These are phyloP conservation scores for Artomyces pyxidatus DNA, from an alignment of 768 basidiomycete species.

Conservation along the genomic window DNA sequence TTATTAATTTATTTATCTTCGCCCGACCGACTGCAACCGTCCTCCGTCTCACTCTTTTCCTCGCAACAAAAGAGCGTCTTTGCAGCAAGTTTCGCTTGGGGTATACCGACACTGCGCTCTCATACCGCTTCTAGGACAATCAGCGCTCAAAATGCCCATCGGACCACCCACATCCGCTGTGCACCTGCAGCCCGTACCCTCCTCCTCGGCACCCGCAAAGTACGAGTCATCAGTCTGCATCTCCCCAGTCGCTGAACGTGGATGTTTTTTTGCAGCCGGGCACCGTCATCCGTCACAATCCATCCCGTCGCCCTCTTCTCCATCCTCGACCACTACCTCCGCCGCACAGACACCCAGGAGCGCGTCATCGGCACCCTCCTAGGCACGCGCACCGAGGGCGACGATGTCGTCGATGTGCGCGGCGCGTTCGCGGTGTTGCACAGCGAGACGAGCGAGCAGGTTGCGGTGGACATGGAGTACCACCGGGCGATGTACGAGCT, in stretches of 20 bases:
- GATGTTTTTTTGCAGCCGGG: constrained; percentile 51
- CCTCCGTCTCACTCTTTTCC: no score
- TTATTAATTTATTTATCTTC: no score
- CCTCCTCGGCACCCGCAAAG: constrained; percentile 25
- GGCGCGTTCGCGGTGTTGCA: constrained; percentile 90
- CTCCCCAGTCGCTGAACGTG: no score
- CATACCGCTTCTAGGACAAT: no score
- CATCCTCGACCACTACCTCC: constrained; percentile 94
- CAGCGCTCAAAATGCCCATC: constrained; percentile 41
- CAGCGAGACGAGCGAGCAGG: constrained; percentile 85
- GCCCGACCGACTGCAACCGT: no score
- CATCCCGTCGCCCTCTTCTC: constrained; percentile 92
- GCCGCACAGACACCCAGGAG: constrained; percentile 70
- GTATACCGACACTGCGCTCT: no score
- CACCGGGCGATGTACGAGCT: constrained; percentile 90
- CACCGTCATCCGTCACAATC: constrained; percentile 68
- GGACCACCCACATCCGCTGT: constrained; percentile 39
- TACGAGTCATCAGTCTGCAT: constrained; percentile 19
- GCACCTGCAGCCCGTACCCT: constrained; percentile 27
- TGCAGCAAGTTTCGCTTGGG: no score
- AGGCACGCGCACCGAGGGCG: constrained; percentile 57
- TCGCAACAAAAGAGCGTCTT: no score
- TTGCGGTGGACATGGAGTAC: constrained; percentile 95
- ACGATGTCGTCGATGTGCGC: constrained; percentile 57
- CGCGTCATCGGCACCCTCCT: constrained; percentile 95